A percentile compares a stretch with the other conserved stretches of the same genome.
phyloP scores from a whole-genome alignment of 202 grass and related monocot species.

The Miscanthus sacchariflorus region DNA sequence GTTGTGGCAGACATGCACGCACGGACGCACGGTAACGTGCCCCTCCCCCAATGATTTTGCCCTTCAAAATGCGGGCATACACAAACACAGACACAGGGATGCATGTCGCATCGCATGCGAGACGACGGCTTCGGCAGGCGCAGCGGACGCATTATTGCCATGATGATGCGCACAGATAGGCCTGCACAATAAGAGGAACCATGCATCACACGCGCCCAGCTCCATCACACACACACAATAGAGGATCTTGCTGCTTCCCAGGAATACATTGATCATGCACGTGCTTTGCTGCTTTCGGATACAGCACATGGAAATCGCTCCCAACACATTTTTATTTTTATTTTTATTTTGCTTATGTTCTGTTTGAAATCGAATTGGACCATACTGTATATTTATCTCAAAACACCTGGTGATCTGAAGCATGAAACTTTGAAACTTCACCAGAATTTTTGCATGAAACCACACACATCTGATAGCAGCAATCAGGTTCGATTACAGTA shows the following conservation, averaged over 20 bases:
- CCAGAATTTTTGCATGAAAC: neutral
- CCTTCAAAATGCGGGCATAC: neutral
- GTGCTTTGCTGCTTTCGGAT: neutral
- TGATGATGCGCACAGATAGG: neutral
- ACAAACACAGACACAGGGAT: neutral
- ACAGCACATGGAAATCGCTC: neutral
- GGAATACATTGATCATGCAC: neutral
- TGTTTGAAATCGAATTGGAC: neutral
- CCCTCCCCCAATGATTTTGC: slow-evolving; percentile 4
- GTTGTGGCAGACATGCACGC: slow-evolving; percentile 8
- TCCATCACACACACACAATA: neutral
- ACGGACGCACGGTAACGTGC: neutral
- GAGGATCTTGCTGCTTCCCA: neutral
- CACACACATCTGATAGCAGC: no score
- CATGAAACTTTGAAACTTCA: neutral
- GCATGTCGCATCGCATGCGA: neutral
- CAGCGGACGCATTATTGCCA: neutral
- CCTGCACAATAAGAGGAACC: neutral
- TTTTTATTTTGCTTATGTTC: neutral
- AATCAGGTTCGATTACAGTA: neutral
- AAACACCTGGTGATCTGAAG: neutral
- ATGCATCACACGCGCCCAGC: neutral
- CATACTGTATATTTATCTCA: neutral
- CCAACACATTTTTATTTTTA: neutral
- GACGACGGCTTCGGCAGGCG: neutral